A percentile compares a stretch with the other conserved stretches of the same genome.
phyloP scores from a whole-genome alignment of 1,284 basidiomycete species.

The Coniferiporia weirii region DNA sequence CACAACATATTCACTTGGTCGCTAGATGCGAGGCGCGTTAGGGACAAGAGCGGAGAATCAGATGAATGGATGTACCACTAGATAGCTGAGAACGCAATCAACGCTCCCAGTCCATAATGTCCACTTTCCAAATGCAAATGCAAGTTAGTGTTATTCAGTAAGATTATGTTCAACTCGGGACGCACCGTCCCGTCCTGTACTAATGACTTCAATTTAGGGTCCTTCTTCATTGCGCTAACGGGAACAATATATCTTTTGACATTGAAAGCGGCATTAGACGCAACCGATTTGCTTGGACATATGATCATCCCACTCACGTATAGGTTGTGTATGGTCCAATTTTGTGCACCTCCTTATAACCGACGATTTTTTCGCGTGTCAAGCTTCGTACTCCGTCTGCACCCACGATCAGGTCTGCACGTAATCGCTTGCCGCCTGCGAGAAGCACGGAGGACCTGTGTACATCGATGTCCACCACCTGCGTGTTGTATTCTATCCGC shows the following conservation, averaged over 20 bases:
- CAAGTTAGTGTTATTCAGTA: background rate
- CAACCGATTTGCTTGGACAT: no score
- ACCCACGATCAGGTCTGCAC: constrained; percentile 59
- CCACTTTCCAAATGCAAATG: background rate
- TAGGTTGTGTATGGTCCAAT: constrained; percentile 6
- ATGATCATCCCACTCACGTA: background rate
- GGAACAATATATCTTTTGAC: constrained; percentile 4
- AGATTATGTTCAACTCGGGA: background rate
- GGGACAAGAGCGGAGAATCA: background rate
- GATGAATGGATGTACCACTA: constrained; percentile 1
- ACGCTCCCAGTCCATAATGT: constrained; percentile 7
- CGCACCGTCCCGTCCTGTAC: constrained; percentile 10
- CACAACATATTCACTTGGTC: constrained; percentile 1
- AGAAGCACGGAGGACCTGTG: constrained; percentile 33
- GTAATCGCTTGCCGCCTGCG: constrained; percentile 39
- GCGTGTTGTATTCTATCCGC: constrained; percentile 34
- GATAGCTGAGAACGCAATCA: constrained; percentile 5
- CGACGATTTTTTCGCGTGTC: constrained; percentile 28
- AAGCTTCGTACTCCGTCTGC: constrained; percentile 50
- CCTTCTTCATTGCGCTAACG: constrained; percentile 1
- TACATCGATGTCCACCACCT: constrained; percentile 33
- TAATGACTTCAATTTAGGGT: constrained; percentile 9
- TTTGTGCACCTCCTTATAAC: constrained; percentile 2
- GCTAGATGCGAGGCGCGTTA: background rate
- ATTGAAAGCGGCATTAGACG: background rate